Evolutionary conservation across 2,329 filamentous ascomycete species (phyloP), one percentile per base, ranked within the genome.

Genomic region (Alternaria rosae): DNA sequence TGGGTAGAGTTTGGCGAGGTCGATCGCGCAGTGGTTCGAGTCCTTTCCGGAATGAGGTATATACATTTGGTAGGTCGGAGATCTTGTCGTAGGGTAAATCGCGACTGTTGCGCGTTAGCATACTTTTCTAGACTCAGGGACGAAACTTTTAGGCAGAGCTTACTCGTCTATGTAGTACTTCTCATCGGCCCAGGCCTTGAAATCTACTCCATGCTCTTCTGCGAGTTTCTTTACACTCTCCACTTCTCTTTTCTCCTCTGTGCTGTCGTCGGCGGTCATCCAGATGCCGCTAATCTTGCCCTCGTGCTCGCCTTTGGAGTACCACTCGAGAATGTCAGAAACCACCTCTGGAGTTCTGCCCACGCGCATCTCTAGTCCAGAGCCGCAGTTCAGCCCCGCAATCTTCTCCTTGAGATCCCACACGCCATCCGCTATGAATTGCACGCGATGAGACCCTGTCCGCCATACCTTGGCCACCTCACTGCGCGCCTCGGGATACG

Each of bases 91-190:
- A 83, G 0, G 87, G 85, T 0, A 91, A 76, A 71, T 94, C 91
- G 21, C 88, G 88, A 68, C 91, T 93, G 56, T 21, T 23, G 7
- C n/a, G 6, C 32, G 21, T 70, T 61, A 70, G 61, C 35, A 48
- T 35, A 38, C 20, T 12, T 23, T 41, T 42, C 54, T 21, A 54
- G 43, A 15, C 21, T 15, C 50, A 51, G 25, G 32, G 5, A 12
- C 21, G 42, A 21, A 15, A 23, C 28, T 13, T n/a, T 25, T 12
- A 20, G 47, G 53, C 9, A 26, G 21, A 62, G 61, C 90, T 79
- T 81, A 94, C 92, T 94, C 91, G 70, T 94, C 89, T 53, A 94
- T 84, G 62, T 89, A 89, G 69, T 92, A 94, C 75, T 94, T 94
- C 77, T 93, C 91, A 69, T 94, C 91, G 0, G 79, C 77, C 87